Evolutionary conservation across 1,284 basidiomycete species (phyloP), one percentile per base, ranked within the genome.

Genomic region (Cystobasidium sp.): DNA sequence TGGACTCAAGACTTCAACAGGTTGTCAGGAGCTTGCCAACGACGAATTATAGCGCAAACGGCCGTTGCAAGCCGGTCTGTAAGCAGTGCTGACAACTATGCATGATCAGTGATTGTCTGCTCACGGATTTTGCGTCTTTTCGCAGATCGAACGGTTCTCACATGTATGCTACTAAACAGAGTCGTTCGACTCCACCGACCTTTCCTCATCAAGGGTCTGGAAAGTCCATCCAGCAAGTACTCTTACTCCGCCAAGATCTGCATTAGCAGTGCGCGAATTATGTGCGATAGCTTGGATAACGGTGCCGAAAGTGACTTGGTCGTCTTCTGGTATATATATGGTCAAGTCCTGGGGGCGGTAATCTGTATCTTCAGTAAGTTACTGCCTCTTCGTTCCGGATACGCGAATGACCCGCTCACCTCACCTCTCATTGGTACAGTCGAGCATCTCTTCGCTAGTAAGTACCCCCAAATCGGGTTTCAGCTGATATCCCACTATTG

Each of bases 361-460:
- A 63, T 63, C 20, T 63, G 61, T n/a, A 20, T 63, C 20, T 63
- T 63, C 61, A 63, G 61, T 63, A 63, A 24, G 61, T 49, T 49
- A 3, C 31, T n/a, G 7, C 14, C 9, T 7, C 43, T 41, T 12
- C 22, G 44, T 44, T 47, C 14, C 61, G 1, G 7, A 20, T 3
- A 18, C 47, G n/a, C 43, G 6, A 18, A 55, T 20, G n/a, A 55
- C 22, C 53, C 12, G n/a, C n/a, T 55, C 3, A 22, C n/a, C n/a
- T 8, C 14, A 18, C 22, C 18, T 24, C 22, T n/a, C 22, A 31
- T 22, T 55, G 18, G 22, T 24, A 6, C 9, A 63, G 61, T 63
- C 61, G 61, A 63, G 44, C 61, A 63, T 20, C 46, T 47, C 44
- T 63, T 46, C 41, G 20, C 61, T n/a, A 63, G 61, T 63, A 49